A percentile compares a stretch with the other conserved stretches of the same genome.
These are phyloP conservation scores for Tricholoma hemisulphureum DNA, from an alignment of 768 basidiomycete species.

Conservation along the genomic window DNA sequence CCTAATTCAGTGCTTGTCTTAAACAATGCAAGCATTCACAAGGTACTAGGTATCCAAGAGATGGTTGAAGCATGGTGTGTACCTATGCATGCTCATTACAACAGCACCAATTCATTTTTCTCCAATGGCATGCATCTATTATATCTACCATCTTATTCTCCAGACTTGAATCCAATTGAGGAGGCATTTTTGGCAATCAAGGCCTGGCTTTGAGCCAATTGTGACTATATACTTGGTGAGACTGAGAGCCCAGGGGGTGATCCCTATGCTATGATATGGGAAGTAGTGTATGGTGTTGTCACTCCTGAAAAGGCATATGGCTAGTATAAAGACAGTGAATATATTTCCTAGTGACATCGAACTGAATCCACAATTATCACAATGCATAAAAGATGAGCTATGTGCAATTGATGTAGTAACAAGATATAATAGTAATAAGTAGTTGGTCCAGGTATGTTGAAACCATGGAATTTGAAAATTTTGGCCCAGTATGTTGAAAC, in stretches of 20 bases:
- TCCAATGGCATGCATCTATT: constrained; percentile 24
- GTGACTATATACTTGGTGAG: constrained; percentile 18
- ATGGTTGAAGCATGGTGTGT: constrained; percentile 18
- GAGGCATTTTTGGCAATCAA: constrained; percentile 28
- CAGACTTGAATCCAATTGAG: constrained; percentile 33
- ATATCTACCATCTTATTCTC: constrained; percentile 33
- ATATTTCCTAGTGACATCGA: constrained; percentile 11
- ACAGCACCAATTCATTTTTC: not conserved
- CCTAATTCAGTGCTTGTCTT: constrained; percentile 31
- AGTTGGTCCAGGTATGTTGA: not conserved
- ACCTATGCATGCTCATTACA: not conserved
- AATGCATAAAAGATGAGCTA: not conserved
- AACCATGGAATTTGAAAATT: not conserved
- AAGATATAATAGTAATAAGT: not conserved
- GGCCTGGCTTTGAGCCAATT: constrained; percentile 18
- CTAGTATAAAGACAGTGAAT: constrained; percentile 28
- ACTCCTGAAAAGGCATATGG: constrained; percentile 24
- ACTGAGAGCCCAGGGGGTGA: constrained; percentile 11
- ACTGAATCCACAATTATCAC: not conserved
- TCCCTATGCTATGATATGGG: constrained; percentile 24
- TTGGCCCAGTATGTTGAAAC: not conserved
- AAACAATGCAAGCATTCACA: constrained; percentile 35
- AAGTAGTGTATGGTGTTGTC: constrained; percentile 22
- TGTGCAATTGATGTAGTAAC: not conserved
- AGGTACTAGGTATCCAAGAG: constrained; percentile 13